phyloP scores from a whole-genome alignment of 2,329 filamentous ascomycete genomes.

The Whalleya microplaca region DNA sequence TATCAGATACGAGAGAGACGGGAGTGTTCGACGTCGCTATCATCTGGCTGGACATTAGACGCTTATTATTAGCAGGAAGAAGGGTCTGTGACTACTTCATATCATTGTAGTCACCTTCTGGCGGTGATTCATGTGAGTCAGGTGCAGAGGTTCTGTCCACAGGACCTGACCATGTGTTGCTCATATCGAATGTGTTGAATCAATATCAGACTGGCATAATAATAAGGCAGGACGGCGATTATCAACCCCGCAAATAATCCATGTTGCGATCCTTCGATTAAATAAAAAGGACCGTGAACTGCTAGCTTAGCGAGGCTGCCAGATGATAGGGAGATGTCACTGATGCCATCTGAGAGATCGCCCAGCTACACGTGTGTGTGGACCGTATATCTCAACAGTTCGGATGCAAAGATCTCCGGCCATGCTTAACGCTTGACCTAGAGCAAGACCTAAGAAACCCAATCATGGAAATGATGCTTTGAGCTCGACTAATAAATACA shows the following conservation, averaged over 20 bases:
- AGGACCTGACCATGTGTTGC: too few relatives aligned
- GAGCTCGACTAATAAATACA: background rate
- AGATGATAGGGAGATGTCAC: background rate
- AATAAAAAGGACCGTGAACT: background rate
- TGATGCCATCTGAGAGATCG: background rate
- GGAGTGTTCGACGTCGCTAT: background rate
- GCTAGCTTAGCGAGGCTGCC: background rate
- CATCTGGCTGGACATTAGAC: background rate
- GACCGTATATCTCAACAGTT: background rate
- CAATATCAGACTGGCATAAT: background rate
- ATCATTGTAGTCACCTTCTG: background rate
- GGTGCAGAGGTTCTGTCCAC: too few relatives aligned
- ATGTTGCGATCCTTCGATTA: background rate
- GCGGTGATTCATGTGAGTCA: background rate
- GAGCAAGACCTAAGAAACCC: background rate
- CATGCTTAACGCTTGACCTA: background rate
- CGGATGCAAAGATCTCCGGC: background rate
- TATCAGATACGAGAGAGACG: background rate
- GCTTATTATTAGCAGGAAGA: background rate
- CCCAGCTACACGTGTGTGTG: background rate
- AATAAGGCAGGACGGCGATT: background rate
- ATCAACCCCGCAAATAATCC: background rate
- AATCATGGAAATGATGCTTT: background rate
- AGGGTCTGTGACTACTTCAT: background rate
- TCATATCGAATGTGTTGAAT: too few relatives aligned